Evolutionary conservation across 1,284 basidiomycete genomes (phyloP).

Genomic region (Apiotrichum mycotoxinovorans): DNA sequence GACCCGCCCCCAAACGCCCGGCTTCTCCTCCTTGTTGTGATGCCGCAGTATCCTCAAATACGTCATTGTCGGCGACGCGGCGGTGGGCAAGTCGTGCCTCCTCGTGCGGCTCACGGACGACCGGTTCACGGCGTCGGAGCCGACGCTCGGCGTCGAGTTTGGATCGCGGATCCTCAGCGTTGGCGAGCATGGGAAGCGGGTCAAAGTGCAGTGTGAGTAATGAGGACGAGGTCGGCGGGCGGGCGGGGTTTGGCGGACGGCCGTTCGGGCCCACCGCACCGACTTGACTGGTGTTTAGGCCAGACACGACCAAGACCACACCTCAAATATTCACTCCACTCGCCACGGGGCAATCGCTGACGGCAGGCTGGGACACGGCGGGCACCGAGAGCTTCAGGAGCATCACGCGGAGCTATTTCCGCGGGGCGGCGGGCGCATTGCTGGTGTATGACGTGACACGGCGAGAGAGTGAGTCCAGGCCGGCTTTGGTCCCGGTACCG

Average conservation of each 20-base stretch:
- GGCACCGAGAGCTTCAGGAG: conserved; percentile 51
- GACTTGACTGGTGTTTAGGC: no score
- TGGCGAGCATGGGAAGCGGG: conserved; percentile 36
- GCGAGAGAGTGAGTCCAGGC: conserved; percentile 47
- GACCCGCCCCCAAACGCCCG: no score
- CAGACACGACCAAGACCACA: no score
- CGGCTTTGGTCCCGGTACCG: no score
- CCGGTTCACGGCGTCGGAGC: conserved; percentile 37
- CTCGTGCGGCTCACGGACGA: conserved; percentile 43
- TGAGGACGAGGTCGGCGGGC: not conserved
- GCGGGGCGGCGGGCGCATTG: conserved; percentile 86
- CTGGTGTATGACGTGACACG: conserved; percentile 94
- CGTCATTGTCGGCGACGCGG: conserved; percentile 44
- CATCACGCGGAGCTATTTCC: conserved; percentile 92
- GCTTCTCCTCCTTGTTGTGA: no score
- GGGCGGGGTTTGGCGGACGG: not conserved
- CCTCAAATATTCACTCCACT: no score
- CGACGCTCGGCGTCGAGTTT: conserved; percentile 47
- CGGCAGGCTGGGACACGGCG: conserved; percentile 48
- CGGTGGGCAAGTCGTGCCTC: conserved; percentile 44
- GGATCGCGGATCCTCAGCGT: conserved; percentile 38
- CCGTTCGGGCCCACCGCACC: no score
- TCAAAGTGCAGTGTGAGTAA: conserved; percentile 47
- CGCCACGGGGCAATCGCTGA: not conserved
- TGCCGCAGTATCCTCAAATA: conserved; percentile 44